Evolutionary conservation across 306 rosid genomes (phyloP), one percentile per base, ranked within the genome.

Genomic region (Vachellia collinsii): DNA sequence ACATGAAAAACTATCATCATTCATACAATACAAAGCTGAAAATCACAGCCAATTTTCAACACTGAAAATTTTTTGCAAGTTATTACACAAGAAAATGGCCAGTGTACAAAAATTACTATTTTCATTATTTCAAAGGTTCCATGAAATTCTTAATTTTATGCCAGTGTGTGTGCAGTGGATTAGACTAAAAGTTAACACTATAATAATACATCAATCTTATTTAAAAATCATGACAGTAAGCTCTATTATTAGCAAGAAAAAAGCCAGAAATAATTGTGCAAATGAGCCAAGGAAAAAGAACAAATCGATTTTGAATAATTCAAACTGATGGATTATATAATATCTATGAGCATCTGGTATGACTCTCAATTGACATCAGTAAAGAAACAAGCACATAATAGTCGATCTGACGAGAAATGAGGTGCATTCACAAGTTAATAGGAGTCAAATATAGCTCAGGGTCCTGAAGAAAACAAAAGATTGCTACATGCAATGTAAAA

Each of bases 11-110:
- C 41, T 43, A 48, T 12, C 51, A 46, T 46, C 16, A 3, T 1
- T 36, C 78, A 79, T 61, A 46, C 36, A 42, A 58, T 41, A 73
- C 43, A 62, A 62, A 67, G 68, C 44, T 14, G 19, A 68, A 63
- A 79, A 72, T 13, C 61, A 37, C 36, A 61, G 34, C 16, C 34
- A 73, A 16, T 50, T 62, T 37, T 36, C 7, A 38, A 42, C 61
- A 44, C 7, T 16, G 68, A 64, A 74, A 80, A 42, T 4, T 17
- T 1, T 48, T 38, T 67, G 12, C 38, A 12, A 61, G 17, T 61
- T 25, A 25, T 25, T 1, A 10, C 66, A 25, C 70, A 34, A 37
- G 8, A 72, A 47, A 80, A 36, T 44, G 37, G 19, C 41, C 25
- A 34, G 46, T 13, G 8, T 37, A 37, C 13, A 23, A 11, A 74